Conservation (phyloP, 2,329 filamentous ascomycete species). For the Stagonosporopsis cucurbitacearum region DNA sequence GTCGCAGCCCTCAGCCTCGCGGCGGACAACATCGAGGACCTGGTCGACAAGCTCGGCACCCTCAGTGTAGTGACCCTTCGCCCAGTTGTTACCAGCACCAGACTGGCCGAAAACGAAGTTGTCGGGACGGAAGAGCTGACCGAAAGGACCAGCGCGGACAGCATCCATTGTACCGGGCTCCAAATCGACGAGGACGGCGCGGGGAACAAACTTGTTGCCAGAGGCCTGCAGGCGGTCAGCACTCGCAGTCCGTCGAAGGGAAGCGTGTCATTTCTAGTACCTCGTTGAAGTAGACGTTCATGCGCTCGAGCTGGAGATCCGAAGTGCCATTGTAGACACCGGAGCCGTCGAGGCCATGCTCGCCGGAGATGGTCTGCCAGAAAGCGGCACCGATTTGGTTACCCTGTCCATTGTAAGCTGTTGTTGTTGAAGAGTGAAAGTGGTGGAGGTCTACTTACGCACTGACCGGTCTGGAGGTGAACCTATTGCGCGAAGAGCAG, state of each 20-base stretch:
- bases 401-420: slow-evolving; percentile 67
- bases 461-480: slow-evolving; percentile 99
- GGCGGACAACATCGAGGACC: slow-evolving; percentile 96
- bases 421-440: slow-evolving; percentile 20
- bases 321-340: slow-evolving; percentile 98
- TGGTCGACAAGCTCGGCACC: slow-evolving; percentile 98
- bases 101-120: slow-evolving; percentile 99
- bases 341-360: slow-evolving; percentile 95
- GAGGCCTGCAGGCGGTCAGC: slow-evolving; percentile 69
- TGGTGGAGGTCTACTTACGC: slow-evolving; percentile 68
- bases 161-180: slow-evolving; percentile 99
- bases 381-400: slow-evolving; percentile 99
- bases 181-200: slow-evolving; percentile 98
- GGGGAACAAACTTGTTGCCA: slow-evolving; percentile 98
- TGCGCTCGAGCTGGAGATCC: slow-evolving; percentile 98
- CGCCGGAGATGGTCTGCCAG: slow-evolving; percentile 73
- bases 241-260: slow-evolving; percentile 15
- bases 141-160: slow-evolving; percentile 96
- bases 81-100: slow-evolving; percentile 99
- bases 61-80: slow-evolving; percentile 99
- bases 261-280: slow-evolving; percentile 53
- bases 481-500: slow-evolving; percentile 69
- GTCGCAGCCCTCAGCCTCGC: slow-evolving; percentile 98
- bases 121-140: slow-evolving; percentile 98
- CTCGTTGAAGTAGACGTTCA: slow-evolving; percentile 99